phyloP scores from a whole-genome alignment of 2,329 filamentous ascomycete genomes.

The Cadophora luteo-olivacea region DNA sequence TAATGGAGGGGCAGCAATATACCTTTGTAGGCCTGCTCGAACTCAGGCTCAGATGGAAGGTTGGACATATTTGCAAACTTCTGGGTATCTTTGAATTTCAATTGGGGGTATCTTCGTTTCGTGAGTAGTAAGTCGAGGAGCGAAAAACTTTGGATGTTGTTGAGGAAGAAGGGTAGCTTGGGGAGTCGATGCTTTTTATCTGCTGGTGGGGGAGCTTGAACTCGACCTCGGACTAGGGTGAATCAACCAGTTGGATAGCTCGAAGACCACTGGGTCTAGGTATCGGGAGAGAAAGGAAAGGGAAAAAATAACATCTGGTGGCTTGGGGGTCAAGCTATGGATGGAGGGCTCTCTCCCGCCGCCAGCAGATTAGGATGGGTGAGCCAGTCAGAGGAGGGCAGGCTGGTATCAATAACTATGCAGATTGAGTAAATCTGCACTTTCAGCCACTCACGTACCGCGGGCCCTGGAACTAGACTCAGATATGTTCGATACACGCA shows the following conservation, averaged over 20 bases:
- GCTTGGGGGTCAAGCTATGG: conserved; percentile 14
- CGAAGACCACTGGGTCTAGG: conserved; percentile 3
- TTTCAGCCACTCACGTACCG: conserved; percentile 18
- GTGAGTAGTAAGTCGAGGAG: not conserved
- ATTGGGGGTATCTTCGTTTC: conserved; percentile 8
- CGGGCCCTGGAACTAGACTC: conserved; percentile 1
- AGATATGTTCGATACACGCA: conserved; percentile 4
- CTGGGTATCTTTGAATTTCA: conserved; percentile 17
- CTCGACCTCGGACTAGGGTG: conserved; percentile 10
- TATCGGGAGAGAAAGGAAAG: conserved; percentile 12
- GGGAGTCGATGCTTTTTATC: conserved; percentile 14
- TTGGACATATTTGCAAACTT: conserved; percentile 70
- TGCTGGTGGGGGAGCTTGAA: conserved; percentile 15
- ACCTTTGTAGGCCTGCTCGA: conserved; percentile 98
- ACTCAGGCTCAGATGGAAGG: conserved; percentile 89
- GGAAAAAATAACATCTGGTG: conserved; percentile 8
- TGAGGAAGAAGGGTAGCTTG: conserved; percentile 1
- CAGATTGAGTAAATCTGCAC: conserved; percentile 18
- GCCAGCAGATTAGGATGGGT: conserved; percentile 8
- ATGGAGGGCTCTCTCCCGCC: not conserved
- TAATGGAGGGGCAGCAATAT: conserved; percentile 43
- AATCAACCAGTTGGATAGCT: conserved; percentile 3
- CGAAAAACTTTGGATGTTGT: conserved; percentile 2
- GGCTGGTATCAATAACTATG: conserved; percentile 17
- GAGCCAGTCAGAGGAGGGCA: conserved; percentile 13